Base-by-base conservation (phyloP, 2,329 filamentous ascomycete genomes). In the Dothideomycetidae sp. region DNA sequence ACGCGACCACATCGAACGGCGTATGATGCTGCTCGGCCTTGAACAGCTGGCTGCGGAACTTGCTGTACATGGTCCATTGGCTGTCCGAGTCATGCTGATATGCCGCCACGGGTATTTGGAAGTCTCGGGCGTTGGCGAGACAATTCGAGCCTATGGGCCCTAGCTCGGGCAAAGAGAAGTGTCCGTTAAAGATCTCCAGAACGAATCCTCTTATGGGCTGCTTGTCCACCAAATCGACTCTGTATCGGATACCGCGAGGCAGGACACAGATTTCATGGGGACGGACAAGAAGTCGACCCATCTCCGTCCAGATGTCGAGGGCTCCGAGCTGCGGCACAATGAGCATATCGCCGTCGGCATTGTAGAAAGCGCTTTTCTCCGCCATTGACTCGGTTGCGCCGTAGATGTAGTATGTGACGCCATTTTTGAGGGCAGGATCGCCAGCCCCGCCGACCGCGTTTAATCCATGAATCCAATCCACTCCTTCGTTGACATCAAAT, bases 371-470 rank as follows among this genome's bases (percentile, higher is more conserved):
- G 23, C 60, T 53, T 4, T 55, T 52, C 3, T 53, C 50, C n/a
- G n/a, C n/a, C 67, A 70, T 70, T 33, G 52, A 59, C 1, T 51
- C 48, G 44, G 67, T 68, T 45, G 63, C 58, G 42, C 58, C 55
- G 47, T 68, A 70, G 21, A 68, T 56, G 45, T 68, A 65, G 1
- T 64, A 52, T 3, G 66, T 66, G 14, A 69, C 50, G 5, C 67
- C 66, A 39, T 69, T 63, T 38, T 57, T 54, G 17, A 65, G 54
- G n/a, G 62, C 69, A 4, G 67, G 61, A 29, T 70, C 66, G 5
- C 67, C 67, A 16, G 62, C 62, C 4, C 67, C 67, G 14, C 56
- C 63, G 5, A 70, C 51, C 2, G 66, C 67, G 46, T 65, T 62
- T 10, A 70, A 51, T 4, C 67, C 66, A 40, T 64, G 53, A 9